These are phyloP conservation scores for Ustilago xerochloae DNA, from an alignment of 1,284 basidiomycete genomes.

Conservation along the genomic window DNA sequence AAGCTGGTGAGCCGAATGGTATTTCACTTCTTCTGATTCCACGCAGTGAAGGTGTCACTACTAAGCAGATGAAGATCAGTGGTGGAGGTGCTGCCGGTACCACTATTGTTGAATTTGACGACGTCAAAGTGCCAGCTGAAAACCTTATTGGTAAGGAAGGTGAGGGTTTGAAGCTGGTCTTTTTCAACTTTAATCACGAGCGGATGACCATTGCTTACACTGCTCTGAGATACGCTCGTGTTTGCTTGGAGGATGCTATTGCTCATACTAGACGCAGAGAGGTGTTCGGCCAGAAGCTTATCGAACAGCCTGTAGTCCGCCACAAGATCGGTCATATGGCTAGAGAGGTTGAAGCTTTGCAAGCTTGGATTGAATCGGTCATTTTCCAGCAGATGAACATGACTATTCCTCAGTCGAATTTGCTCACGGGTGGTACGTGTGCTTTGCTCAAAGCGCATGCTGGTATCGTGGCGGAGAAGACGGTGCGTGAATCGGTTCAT, in stretches of 20 bases:
- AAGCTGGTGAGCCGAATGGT: slow-evolving; percentile 66
- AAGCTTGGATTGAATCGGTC: slow-evolving; percentile 54
- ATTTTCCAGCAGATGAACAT: slow-evolving; percentile 54
- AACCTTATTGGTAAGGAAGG: slow-evolving; percentile 67
- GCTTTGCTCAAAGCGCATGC: slow-evolving; percentile 61
- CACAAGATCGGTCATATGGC: slow-evolving; percentile 63
- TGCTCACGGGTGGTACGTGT: slow-evolving; percentile 53
- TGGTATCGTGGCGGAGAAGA: slow-evolving; percentile 56
- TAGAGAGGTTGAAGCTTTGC: slow-evolving; percentile 58
- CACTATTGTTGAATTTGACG: slow-evolving; percentile 67
- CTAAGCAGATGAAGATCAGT: slow-evolving; percentile 65
- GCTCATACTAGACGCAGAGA: slow-evolving; percentile 49
- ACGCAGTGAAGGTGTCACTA: slow-evolving; percentile 49
- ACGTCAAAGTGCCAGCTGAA: slow-evolving; percentile 65
- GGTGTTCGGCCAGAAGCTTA: slow-evolving; percentile 57
- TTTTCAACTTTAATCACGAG: slow-evolving; percentile 56
- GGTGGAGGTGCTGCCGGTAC: slow-evolving; percentile 66
- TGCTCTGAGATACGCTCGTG: slow-evolving; percentile 52
- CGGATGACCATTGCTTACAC: slow-evolving; percentile 53
- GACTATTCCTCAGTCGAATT: slow-evolving; percentile 43
- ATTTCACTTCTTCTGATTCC: slow-evolving; percentile 68
- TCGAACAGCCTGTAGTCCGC: slow-evolving; percentile 62
- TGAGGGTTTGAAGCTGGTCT: slow-evolving; percentile 52
- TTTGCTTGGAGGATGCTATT: slow-evolving; percentile 55
- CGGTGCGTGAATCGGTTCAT: slow-evolving; percentile 50